phyloP scores from a whole-genome alignment of 139 green algal species.

The Gonium pectorale region DNA sequence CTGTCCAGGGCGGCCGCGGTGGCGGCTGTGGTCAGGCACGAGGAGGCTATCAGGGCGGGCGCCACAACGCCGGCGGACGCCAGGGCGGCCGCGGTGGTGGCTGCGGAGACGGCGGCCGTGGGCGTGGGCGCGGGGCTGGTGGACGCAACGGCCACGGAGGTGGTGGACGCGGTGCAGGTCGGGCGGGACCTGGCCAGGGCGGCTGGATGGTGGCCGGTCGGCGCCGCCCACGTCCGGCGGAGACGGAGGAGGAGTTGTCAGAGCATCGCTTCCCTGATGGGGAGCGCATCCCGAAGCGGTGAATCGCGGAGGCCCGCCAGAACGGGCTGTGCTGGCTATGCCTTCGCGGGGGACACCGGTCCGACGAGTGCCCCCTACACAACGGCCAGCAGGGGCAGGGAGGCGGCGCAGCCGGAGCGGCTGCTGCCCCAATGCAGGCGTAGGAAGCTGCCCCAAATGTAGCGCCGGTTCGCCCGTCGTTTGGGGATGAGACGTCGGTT shows the following conservation, averaged over 20 bases:
- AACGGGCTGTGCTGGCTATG: neutral
- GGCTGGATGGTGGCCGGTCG: neutral
- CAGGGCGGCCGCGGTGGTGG: neutral
- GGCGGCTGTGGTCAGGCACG: neutral
- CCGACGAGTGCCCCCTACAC: too few species aligned
- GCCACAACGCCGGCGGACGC: neutral
- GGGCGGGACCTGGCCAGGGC: slow-evolving; percentile 30
- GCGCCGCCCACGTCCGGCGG: neutral
- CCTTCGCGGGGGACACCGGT: neutral
- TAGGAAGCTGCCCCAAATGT: neutral
- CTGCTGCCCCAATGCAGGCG: neutral
- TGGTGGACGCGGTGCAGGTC: slow-evolving; percentile 49
- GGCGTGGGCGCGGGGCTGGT: slow-evolving; percentile 47
- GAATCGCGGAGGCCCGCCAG: neutral
- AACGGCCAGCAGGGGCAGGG: neutral
- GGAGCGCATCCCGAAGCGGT: neutral
- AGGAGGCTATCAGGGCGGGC: neutral
- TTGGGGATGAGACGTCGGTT: neutral
- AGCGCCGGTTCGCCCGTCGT: neutral
- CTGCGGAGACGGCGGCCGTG: slow-evolving; percentile 24
- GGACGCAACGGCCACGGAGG: slow-evolving; percentile 37
- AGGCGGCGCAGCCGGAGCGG: neutral
- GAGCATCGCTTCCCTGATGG: neutral
- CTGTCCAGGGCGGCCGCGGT: neutral
- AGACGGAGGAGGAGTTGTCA: neutral